Evolutionary conservation across 2,329 filamentous ascomycete genomes (phyloP).

Genomic region (Verruconis gallopava): DNA sequence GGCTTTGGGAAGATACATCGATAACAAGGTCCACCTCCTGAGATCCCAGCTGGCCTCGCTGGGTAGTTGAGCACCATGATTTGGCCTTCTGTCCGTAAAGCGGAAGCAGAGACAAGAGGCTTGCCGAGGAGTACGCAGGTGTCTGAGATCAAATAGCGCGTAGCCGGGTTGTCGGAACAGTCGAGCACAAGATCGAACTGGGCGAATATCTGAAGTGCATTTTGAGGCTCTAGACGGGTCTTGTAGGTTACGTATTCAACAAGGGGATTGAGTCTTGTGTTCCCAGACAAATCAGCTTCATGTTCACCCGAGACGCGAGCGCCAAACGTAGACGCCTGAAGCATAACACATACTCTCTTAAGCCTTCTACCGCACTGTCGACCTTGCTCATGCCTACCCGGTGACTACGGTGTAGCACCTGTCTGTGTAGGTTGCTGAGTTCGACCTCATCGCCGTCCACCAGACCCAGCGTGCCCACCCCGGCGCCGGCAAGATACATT

Average conservation of each 20-base stretch:
- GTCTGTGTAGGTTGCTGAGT: slow-evolving; percentile 80
- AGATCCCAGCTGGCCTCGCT: slow-evolving; percentile 44
- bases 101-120: slow-evolving; percentile 78
- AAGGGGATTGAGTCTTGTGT: slow-evolving; percentile 55
- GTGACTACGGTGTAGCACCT: slow-evolving; percentile 64
- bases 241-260: slow-evolving; percentile 50
- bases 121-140: slow-evolving; percentile 68
- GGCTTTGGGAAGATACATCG: slow-evolving; percentile 83
- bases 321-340: background rate
- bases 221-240: slow-evolving; percentile 53
- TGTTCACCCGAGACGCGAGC: background rate
- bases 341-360: slow-evolving; percentile 28
- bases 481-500: slow-evolving; percentile 82
- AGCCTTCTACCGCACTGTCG: slow-evolving; percentile 46
- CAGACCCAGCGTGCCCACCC: slow-evolving; percentile 69
- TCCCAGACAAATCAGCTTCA: slow-evolving; percentile 2
- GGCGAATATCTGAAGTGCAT: slow-evolving; percentile 52
- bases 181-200: slow-evolving; percentile 78
- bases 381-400: slow-evolving; percentile 69
- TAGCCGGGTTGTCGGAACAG: slow-evolving; percentile 87
- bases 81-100: slow-evolving; percentile 79
- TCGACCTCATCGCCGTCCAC: slow-evolving; percentile 85
- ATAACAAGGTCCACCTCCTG: slow-evolving; percentile 70
- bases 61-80: slow-evolving; percentile 80
- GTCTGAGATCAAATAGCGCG: slow-evolving; percentile 87